phyloP scores from a whole-genome alignment of 768 basidiomycete genomes.

The Holtermannia corniformis region DNA sequence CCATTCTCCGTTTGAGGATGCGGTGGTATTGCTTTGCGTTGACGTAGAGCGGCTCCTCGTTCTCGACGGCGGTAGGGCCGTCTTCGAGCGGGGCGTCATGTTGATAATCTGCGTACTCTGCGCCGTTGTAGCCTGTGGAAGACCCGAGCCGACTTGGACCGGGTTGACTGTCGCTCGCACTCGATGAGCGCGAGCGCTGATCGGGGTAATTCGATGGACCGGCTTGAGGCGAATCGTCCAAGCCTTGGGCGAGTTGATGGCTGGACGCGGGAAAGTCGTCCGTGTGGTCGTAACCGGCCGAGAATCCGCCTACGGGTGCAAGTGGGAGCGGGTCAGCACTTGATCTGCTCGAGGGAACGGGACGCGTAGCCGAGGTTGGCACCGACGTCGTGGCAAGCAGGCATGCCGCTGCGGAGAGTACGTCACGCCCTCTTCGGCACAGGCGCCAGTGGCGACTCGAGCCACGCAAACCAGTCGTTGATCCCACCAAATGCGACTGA shows the following conservation, averaged over 20 bases:
- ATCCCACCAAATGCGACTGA: too few relatives aligned
- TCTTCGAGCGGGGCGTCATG: conserved; percentile 7
- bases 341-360: too few relatives aligned
- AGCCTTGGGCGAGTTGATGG: not conserved
- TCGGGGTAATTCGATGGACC: conserved; percentile 14
- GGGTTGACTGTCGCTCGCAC: not conserved
- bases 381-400: too few relatives aligned
- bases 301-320: too few relatives aligned
- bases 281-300: not conserved
- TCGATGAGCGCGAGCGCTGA: not conserved
- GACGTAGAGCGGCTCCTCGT: conserved; percentile 97
- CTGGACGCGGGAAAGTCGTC: not conserved
- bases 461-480: too few relatives aligned
- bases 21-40: conserved; percentile 99
- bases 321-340: too few relatives aligned
- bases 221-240: conserved; percentile 7
- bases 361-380: too few relatives aligned
- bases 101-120: conserved; percentile 11
- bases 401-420: too few relatives aligned
- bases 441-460: too few relatives aligned
- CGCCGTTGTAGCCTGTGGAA: not conserved
- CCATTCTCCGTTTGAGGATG: conserved; percentile 88
- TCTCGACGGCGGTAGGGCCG: conserved; percentile 44
- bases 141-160: not conserved
- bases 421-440: too few relatives aligned